These are phyloP conservation scores for Lipomyces spencermartinsiae DNA, from an alignment of 805 yeast genomes.

Conservation along the genomic window DNA sequence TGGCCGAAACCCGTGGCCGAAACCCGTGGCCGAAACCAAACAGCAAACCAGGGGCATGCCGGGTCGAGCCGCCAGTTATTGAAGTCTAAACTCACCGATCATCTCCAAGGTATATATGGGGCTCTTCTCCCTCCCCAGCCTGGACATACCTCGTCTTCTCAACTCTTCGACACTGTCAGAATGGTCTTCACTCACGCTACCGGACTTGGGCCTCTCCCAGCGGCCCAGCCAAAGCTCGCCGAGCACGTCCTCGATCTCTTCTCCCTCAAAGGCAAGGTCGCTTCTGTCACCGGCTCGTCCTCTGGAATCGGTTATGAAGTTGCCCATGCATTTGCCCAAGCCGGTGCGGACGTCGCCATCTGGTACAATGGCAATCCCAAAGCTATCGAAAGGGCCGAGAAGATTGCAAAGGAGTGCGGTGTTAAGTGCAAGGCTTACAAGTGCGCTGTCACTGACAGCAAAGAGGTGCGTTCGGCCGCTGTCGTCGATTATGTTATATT, in stretches of 20 bases:
- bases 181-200: constrained; percentile 41
- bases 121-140: background rate
- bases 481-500: too few relatives aligned
- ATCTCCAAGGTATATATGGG: background rate
- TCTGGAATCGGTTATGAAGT: constrained; percentile 61
- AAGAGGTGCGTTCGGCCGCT: constrained; percentile 39
- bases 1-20: too few relatives aligned
- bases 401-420: constrained; percentile 61
- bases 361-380: constrained; percentile 66
- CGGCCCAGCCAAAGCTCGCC: constrained; percentile 58
- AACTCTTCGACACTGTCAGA: background rate
- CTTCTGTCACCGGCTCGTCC: constrained; percentile 58
- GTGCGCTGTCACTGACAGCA: constrained; percentile 60
- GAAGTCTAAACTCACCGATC: too few relatives aligned
- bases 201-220: constrained; percentile 55
- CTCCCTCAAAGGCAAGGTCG: constrained; percentile 61
- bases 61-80: background rate
- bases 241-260: constrained; percentile 68
- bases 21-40: too few relatives aligned
- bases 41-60: background rate
- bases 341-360: constrained; percentile 79
- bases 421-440: constrained; percentile 69
- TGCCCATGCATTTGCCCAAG: constrained; percentile 55
- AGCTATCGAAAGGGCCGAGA: constrained; percentile 66
- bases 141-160: background rate